Conservation (phyloP, 768 basidiomycete genomes). For the Psilocybe cyanescens region DNA sequence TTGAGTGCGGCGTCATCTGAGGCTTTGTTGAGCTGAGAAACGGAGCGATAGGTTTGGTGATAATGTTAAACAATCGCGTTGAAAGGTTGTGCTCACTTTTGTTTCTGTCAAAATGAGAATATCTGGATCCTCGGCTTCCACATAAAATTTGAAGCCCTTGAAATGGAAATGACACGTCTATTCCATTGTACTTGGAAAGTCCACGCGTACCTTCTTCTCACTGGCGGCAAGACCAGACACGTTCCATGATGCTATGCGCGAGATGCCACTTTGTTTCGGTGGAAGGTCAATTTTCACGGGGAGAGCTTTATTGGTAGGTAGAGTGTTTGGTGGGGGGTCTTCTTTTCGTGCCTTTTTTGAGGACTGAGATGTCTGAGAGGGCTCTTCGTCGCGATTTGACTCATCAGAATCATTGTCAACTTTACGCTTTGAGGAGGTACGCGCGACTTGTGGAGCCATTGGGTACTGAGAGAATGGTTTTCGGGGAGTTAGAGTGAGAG, state of each 20-base stretch:
- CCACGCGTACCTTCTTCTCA: slow-evolving; percentile 67
- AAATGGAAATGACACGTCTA: not conserved
- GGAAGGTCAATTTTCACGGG: slow-evolving; percentile 67
- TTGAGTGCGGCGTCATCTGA: slow-evolving; percentile 63
- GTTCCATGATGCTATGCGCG: slow-evolving; percentile 77
- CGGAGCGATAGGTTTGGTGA: slow-evolving; percentile 2
- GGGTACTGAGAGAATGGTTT: not conserved
- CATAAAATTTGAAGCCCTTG: slow-evolving; percentile 80
- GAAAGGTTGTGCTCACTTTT: slow-evolving; percentile 50
- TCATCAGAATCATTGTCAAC: slow-evolving; percentile 22
- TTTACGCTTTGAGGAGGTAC: slow-evolving; percentile 33
- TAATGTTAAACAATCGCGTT: not conserved
- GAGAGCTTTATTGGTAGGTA: slow-evolving; percentile 76
- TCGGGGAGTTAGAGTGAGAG: not conserved
- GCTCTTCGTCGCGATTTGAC: slow-evolving; percentile 28
- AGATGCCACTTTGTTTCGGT: slow-evolving; percentile 44
- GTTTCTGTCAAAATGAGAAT: slow-evolving; percentile 86
- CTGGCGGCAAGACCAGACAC: slow-evolving; percentile 77
- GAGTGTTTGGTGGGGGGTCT: slow-evolving; percentile 40
- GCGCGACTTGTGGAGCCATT: slow-evolving; percentile 25
- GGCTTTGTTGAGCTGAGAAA: slow-evolving; percentile 66
- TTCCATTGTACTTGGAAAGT: not conserved
- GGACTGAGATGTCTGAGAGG: slow-evolving; percentile 18
- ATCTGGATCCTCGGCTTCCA: slow-evolving; percentile 88
- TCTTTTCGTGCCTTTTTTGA: slow-evolving; percentile 27